phyloP scores from a whole-genome alignment of 495 filamentous ascomycete species.

The Podospora pseudoanserina region DNA sequence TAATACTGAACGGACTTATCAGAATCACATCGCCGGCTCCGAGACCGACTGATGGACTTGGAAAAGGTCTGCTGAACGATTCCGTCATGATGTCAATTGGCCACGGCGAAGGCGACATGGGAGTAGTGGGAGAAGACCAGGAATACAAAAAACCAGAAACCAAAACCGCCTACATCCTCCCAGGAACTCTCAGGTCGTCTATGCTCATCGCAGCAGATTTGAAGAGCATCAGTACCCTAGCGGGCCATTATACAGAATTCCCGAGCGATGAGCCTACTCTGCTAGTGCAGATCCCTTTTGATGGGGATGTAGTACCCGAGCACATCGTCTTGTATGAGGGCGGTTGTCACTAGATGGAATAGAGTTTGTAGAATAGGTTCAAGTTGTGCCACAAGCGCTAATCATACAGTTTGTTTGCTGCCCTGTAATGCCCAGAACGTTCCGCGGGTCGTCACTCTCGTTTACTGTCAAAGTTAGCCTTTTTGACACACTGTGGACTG shows the following conservation, averaged over 20 bases:
- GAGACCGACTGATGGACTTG: constrained; percentile 1
- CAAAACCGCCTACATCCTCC: constrained; percentile 26
- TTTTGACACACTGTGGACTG: background rate
- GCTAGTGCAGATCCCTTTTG: constrained; percentile 29
- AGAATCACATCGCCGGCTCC: constrained; percentile 29
- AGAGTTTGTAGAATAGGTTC: background rate
- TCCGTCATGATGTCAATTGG: constrained; percentile 1
- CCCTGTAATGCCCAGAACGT: background rate
- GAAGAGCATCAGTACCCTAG: constrained; percentile 25
- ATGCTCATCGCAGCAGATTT: constrained; percentile 30
- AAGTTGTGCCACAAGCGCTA: background rate
- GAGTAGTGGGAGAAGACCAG: background rate
- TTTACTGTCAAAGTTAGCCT: background rate
- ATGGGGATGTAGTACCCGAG: constrained; percentile 20
- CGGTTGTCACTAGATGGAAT: constrained; percentile 14
- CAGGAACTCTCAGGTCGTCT: constrained; percentile 24
- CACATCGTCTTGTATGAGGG: constrained; percentile 26
- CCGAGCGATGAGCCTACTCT: constrained; percentile 31
- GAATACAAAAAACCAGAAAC: constrained; percentile 17
- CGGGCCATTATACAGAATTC: constrained; percentile 32
- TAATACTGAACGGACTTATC: constrained; percentile 31
- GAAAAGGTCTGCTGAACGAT: background rate
- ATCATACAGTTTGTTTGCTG: background rate
- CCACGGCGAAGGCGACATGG: background rate
- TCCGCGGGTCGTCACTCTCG: background rate